Evolutionary conservation across 306 rosid genomes (phyloP).

Genomic region (Trichosanthes truncata): DNA sequence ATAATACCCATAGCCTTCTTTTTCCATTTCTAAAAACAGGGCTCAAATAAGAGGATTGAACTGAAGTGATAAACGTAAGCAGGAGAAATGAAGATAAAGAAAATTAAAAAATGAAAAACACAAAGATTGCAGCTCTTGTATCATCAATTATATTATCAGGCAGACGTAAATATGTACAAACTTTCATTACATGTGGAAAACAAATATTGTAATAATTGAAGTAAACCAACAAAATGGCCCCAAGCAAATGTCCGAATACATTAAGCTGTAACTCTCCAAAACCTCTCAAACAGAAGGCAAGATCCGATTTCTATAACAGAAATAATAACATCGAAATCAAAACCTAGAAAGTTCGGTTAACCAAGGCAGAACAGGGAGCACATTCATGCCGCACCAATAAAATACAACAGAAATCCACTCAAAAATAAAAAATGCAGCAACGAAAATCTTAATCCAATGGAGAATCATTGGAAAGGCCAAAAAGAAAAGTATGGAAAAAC

Average conservation of each 20-base stretch:
- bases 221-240: not conserved
- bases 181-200: not conserved
- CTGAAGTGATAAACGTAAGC: not conserved
- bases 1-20: not conserved
- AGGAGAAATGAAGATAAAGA: not conserved
- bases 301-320: not conserved
- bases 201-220: not conserved
- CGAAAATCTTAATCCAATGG: slow-evolving; percentile 12
- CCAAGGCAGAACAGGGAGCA: not conserved
- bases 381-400: not conserved
- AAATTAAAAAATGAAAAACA: not conserved
- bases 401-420: not conserved
- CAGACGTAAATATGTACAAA: not conserved
- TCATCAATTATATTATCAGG: not conserved
- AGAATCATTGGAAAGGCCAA: not conserved
- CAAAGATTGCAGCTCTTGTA: not conserved
- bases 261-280: not conserved
- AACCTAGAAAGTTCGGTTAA: not conserved
- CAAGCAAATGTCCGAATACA: not conserved
- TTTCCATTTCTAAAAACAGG: not conserved
- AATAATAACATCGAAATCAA: not conserved
- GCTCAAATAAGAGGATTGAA: not conserved
- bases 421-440: not conserved
- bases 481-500: not conserved
- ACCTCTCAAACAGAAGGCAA: not conserved